Evolutionary conservation across 108 stramenopile species (phyloP).

Genomic region (Cyclotella sp.): DNA sequence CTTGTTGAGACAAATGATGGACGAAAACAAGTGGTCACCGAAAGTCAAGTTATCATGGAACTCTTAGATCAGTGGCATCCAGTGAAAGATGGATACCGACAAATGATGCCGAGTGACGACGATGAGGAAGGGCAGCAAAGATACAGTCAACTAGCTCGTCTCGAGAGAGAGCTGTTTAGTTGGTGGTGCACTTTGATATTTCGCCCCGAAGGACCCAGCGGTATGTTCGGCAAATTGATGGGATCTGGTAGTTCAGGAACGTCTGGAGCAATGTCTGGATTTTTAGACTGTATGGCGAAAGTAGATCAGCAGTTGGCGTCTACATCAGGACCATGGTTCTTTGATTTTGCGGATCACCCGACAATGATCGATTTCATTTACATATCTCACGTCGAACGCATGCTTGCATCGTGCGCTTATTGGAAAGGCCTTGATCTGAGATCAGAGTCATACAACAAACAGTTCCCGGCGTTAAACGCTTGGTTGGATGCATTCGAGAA

Average conservation of each 20-base stretch:
- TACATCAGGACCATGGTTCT: slow-evolving; percentile 92
- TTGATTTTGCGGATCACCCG: slow-evolving; percentile 78
- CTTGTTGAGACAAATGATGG: slow-evolving; percentile 73
- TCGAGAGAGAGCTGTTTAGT: slow-evolving; percentile 92
- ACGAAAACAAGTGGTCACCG: slow-evolving; percentile 77
- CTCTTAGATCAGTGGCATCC: slow-evolving; percentile 84
- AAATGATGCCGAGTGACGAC: slow-evolving; percentile 78
- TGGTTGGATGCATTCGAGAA: slow-evolving; percentile 96
- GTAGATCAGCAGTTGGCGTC: slow-evolving; percentile 77
- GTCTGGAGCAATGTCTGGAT: slow-evolving; percentile 82
- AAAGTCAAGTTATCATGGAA: slow-evolving; percentile 92
- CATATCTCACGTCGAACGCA: slow-evolving; percentile 87
- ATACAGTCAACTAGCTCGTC: slow-evolving; percentile 66
- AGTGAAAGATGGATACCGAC: slow-evolving; percentile 66
- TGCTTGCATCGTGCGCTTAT: slow-evolving; percentile 89
- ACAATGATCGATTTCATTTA: slow-evolving; percentile 95
- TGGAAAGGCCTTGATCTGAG: slow-evolving; percentile 92
- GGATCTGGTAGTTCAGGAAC: slow-evolving; percentile 53
- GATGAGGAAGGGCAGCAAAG: slow-evolving; percentile 47
- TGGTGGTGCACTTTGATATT: slow-evolving; percentile 94
- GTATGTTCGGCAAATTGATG: slow-evolving; percentile 55
- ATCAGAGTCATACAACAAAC: slow-evolving; percentile 49
- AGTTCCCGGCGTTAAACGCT: slow-evolving; percentile 66
- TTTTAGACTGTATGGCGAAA: slow-evolving; percentile 74
- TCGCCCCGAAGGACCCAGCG: slow-evolving; percentile 70